A percentile compares a stretch with the other conserved stretches of the same genome.
These are phyloP conservation scores for Pestalotiopsis sp. DNA, from an alignment of 2,329 filamentous ascomycete genomes.

Conservation along the genomic window DNA sequence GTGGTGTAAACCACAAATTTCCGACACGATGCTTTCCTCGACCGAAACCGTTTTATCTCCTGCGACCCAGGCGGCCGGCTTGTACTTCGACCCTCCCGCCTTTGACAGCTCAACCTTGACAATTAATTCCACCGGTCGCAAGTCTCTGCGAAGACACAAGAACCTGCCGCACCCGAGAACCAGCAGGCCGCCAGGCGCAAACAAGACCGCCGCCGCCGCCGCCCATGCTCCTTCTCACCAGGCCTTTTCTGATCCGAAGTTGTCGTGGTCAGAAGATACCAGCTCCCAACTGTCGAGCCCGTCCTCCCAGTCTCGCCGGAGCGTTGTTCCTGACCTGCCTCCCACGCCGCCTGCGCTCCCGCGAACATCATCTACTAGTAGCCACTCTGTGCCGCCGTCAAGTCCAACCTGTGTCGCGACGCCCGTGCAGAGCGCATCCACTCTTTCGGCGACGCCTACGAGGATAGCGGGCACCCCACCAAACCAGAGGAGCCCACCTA, in stretches of 20 bases:
- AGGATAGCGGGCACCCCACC: constrained; percentile 60
- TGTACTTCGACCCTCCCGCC: constrained; percentile 31
- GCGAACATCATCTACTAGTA: constrained; percentile 46
- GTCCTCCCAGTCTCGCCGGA: constrained; percentile 41
- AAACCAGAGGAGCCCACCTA: constrained; percentile 69
- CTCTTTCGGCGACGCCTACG: constrained; percentile 33
- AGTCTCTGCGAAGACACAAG: constrained; percentile 40
- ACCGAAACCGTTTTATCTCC: constrained; percentile 28
- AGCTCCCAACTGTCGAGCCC: constrained; percentile 34
- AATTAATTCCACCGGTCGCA: constrained; percentile 26
- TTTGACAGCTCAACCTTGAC: constrained; percentile 25
- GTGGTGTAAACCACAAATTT: constrained; percentile 28
- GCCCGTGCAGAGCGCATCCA: constrained; percentile 40
- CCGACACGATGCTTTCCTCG: constrained; percentile 39
- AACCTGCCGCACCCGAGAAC: constrained; percentile 39
- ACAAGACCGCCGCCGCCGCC: constrained; percentile 4
- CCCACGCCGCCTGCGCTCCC: constrained; percentile 67
- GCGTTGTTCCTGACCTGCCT: constrained; percentile 53
- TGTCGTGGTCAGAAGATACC: constrained; percentile 29
- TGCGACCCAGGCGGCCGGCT: constrained; percentile 23
- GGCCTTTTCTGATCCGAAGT: constrained; percentile 31
- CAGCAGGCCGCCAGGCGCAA: constrained; percentile 21
- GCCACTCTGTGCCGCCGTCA: constrained; percentile 45
- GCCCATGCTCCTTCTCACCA: constrained; percentile 20
- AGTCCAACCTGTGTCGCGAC: constrained; percentile 43